These are phyloP conservation scores for Brassica nigra DNA, from an alignment of 345 rosid genomes.

Conservation along the genomic window DNA sequence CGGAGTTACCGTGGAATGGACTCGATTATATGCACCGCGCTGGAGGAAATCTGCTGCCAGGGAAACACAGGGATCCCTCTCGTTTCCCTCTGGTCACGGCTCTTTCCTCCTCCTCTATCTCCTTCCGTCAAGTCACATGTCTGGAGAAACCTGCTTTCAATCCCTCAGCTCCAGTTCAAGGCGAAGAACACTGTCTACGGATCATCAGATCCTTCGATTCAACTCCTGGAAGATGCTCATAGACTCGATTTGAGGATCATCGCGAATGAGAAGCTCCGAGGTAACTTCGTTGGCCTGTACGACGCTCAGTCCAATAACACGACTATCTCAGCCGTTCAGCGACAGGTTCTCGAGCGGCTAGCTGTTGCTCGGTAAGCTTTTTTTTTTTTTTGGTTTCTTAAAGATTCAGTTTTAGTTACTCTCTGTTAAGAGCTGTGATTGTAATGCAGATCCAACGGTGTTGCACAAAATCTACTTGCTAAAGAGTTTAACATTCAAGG, in stretches of 20 bases:
- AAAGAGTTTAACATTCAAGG: conserved; percentile 78
- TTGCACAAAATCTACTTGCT: conserved; percentile 65
- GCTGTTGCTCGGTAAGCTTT: conserved; percentile 56
- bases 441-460: conserved; percentile 61
- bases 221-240: conserved; percentile 53
- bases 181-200: conserved; percentile 32
- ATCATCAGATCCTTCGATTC: conserved; percentile 47
- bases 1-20: conserved; percentile 43
- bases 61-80: conserved; percentile 54
- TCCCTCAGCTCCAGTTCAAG: conserved; percentile 59
- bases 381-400: background rate
- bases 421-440: background rate
- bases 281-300: conserved; percentile 67
- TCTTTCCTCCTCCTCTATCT: conserved; percentile 32
- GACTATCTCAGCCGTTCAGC: conserved; percentile 49
- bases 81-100: conserved; percentile 50
- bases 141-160: conserved; percentile 56
- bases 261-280: conserved; percentile 61
- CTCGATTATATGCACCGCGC: conserved; percentile 52
- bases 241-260: conserved; percentile 53
- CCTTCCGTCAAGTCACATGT: conserved; percentile 48
- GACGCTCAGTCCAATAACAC: conserved; percentile 45
- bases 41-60: conserved; percentile 64
- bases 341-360: conserved; percentile 61
- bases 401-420: background rate